These are phyloP conservation scores for Lipomyces sp. DNA, from an alignment of 805 yeast species.

Conservation along the genomic window DNA sequence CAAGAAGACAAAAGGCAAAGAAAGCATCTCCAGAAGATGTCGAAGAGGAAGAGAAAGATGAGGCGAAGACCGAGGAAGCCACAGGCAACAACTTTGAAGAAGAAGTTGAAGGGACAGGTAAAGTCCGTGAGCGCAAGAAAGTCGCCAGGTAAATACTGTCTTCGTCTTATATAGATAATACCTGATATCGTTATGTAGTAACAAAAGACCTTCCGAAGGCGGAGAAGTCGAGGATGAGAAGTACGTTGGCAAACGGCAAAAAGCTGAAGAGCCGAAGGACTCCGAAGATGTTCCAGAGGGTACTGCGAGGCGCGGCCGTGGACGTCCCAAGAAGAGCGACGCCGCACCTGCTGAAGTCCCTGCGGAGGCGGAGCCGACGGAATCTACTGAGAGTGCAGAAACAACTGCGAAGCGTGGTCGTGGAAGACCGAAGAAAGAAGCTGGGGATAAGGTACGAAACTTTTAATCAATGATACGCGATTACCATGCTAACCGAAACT, in stretches of 20 bases:
- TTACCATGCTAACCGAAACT: neutral
- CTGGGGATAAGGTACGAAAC: neutral
- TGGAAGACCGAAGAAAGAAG: constrained; percentile 24
- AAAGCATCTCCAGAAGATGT: constrained; percentile 1
- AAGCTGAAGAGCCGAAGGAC: neutral
- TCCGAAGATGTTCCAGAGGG: neutral
- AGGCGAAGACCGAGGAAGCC: neutral
- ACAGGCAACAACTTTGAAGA: neutral
- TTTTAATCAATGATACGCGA: neutral
- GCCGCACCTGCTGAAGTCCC: neutral
- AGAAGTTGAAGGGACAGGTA: neutral
- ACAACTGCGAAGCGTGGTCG: constrained; percentile 23
- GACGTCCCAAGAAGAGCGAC: constrained; percentile 28
- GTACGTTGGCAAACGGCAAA: constrained; percentile 1
- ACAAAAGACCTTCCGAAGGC: neutral
- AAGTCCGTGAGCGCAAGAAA: neutral
- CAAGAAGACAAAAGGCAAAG: constrained; percentile 7
- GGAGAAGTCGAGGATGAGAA: neutral
- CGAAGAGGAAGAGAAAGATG: constrained; percentile 7
- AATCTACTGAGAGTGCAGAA: neutral
- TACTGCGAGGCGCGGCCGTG: constrained; percentile 28
- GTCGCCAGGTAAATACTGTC: neutral
- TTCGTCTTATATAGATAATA: too few species aligned
- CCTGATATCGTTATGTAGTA: neutral
- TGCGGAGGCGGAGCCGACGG: neutral